Percentiles rank a stretch among this genome's conserved stretches.
Conservation (phyloP, 257 asterid species). For the Schizonepeta tenuifolia region DNA sequence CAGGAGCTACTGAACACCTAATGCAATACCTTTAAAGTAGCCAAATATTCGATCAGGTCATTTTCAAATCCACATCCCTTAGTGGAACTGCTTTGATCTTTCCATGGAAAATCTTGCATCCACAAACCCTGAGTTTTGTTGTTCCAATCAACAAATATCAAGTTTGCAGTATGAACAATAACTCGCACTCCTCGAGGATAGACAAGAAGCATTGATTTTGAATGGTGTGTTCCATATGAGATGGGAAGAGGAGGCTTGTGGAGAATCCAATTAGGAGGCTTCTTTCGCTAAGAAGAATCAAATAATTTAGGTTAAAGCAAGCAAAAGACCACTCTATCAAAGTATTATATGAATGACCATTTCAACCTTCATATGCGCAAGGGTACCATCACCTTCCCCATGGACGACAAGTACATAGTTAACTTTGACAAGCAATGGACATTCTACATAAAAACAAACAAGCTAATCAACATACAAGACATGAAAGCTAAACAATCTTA, state of each 20-base stretch:
- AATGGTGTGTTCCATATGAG: conserved; percentile 97
- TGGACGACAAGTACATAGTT: conserved; percentile 83
- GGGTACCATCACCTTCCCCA: conserved; percentile 90
- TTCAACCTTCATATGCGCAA: conserved; percentile 88
- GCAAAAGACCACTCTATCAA: conserved; percentile 32
- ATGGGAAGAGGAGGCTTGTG: conserved; percentile 98
- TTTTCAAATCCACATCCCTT: conserved; percentile 74
- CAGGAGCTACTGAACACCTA: conserved; percentile 10
- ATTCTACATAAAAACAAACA: conserved; percentile 53
- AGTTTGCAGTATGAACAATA: conserved; percentile 88
- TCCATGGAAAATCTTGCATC: conserved; percentile 99
- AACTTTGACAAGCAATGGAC: conserved; percentile 70
- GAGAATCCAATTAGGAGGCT: conserved; percentile 78
- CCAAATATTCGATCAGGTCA: conserved; percentile 81
- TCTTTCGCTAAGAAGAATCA: conserved; percentile 69
- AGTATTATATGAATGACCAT: conserved; percentile 13
- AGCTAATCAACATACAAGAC: conserved; percentile 22
- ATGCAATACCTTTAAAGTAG: conserved; percentile 68
- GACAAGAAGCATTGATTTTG: conserved; percentile 95
- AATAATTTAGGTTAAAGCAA: conserved; percentile 35
- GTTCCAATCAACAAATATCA: conserved; percentile 94
- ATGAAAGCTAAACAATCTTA: conserved; percentile 8
- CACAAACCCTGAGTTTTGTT: conserved; percentile 97
- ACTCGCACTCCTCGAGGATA: conserved; percentile 89
- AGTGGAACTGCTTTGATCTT: conserved; percentile 57